phyloP scores from a whole-genome alignment of 192 early-diverging fungal species.

The Dissophora globulifera region DNA sequence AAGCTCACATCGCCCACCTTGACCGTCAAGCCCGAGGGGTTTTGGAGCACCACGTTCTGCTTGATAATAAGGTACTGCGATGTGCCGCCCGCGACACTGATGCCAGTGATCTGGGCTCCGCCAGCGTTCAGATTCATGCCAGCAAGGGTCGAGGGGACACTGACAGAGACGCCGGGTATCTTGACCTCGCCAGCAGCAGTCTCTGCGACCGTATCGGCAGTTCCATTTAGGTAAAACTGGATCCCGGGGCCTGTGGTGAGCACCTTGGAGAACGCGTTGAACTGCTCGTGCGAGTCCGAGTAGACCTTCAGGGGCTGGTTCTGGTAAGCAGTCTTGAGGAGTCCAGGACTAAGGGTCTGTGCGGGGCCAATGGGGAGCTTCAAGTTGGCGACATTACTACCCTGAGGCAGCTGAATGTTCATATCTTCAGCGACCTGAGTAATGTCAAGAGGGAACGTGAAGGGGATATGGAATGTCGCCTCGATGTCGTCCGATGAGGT shows the following conservation, averaged over 20 bases:
- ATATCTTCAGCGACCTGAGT: slow-evolving; percentile 65
- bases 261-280: slow-evolving; percentile 62
- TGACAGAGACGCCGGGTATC: slow-evolving; percentile 63
- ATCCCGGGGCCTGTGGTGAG: slow-evolving; percentile 59
- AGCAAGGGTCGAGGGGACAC: slow-evolving; percentile 55
- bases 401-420: slow-evolving; percentile 54
- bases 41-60: slow-evolving; percentile 57
- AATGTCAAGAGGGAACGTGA: slow-evolving; percentile 68
- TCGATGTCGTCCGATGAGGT: slow-evolving; percentile 58
- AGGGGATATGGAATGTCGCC: slow-evolving; percentile 67
- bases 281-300: slow-evolving; percentile 49
- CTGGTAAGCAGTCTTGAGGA: slow-evolving; percentile 58
- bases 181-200: slow-evolving; percentile 68
- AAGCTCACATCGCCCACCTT: slow-evolving; percentile 60
- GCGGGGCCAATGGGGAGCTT: slow-evolving; percentile 44
- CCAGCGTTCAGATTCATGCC: slow-evolving; percentile 66
- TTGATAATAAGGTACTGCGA: slow-evolving; percentile 55
- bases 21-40: slow-evolving; percentile 65
- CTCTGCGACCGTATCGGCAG: slow-evolving; percentile 60
- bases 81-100: slow-evolving; percentile 65
- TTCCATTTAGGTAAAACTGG: slow-evolving; percentile 60
- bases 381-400: slow-evolving; percentile 43
- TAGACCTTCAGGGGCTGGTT: slow-evolving; percentile 57
- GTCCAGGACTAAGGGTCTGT: slow-evolving; percentile 55
- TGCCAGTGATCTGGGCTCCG: slow-evolving; percentile 58